These are phyloP conservation scores for Tricholoma terreum DNA, from an alignment of 768 basidiomycete genomes.

Conservation along the genomic window DNA sequence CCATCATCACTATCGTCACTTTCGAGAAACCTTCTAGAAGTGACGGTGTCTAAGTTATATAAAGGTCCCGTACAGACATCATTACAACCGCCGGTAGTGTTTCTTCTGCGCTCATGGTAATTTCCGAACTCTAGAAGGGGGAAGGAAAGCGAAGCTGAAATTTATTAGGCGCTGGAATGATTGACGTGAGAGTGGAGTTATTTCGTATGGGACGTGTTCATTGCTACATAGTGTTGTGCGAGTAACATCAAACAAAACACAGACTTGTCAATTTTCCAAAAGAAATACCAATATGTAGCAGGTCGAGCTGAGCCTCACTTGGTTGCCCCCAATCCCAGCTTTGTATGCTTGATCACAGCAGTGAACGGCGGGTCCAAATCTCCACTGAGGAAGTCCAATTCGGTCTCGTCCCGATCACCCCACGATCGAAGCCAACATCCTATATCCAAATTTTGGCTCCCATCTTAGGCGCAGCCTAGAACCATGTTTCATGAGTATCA, in stretches of 20 bases:
- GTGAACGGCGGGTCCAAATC: conserved; percentile 76
- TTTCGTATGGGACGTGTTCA: no score
- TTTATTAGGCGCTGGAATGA: no score
- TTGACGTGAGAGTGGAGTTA: no score
- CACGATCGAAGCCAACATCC: conserved; percentile 84
- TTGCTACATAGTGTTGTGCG: background rate
- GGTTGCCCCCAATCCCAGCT: conserved; percentile 77
- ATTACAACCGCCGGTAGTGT: no score
- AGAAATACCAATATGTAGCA: background rate
- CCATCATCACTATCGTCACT: no score
- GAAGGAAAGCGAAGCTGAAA: no score
- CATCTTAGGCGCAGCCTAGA: conserved; percentile 79
- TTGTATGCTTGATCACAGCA: conserved; percentile 84
- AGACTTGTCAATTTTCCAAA: background rate
- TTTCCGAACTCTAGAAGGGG: no score
- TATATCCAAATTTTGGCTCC: conserved; percentile 80
- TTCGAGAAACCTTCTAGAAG: no score
- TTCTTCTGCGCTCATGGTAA: no score
- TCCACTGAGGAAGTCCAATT: conserved; percentile 63
- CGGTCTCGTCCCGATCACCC: conserved; percentile 84
- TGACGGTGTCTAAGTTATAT: no score
- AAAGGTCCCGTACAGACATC: no score
- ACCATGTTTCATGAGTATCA: background rate
- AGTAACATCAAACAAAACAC: background rate
- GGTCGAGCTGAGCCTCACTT: conserved; percentile 15